phyloP scores from a whole-genome alignment of 106 monocot genomes.

The Gastrodia elata region DNA sequence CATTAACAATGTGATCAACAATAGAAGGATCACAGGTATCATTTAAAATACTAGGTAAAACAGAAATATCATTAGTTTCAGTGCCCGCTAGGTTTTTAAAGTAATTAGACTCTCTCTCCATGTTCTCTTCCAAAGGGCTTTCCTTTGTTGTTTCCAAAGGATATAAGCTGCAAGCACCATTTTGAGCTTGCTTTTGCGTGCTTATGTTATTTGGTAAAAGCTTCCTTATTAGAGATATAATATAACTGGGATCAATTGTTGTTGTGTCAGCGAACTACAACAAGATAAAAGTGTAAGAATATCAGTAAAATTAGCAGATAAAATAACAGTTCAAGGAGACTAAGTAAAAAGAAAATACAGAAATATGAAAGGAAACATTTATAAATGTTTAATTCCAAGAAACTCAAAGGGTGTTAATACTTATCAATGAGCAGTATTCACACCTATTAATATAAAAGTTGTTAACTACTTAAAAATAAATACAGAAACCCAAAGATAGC shows the following conservation, averaged over 20 bases:
- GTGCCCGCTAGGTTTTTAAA: slow-evolving; percentile 1
- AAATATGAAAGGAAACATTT: not conserved
- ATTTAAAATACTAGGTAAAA: slow-evolving; percentile 1
- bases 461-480: not conserved
- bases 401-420: not conserved
- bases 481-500: not conserved
- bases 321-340: not conserved
- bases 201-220: slow-evolving; percentile 45
- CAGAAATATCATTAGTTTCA: slow-evolving; percentile 5
- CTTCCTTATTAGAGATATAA: slow-evolving; percentile 77
- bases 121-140: not conserved
- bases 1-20: not conserved
- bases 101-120: not conserved
- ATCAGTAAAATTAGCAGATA: not conserved
- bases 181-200: slow-evolving; percentile 14
- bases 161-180: not conserved
- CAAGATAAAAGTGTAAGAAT: slow-evolving; percentile 6
- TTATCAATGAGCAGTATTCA: not conserved
- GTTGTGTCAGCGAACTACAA: slow-evolving; percentile 50
- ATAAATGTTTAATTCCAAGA: not conserved
- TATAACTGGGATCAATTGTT: slow-evolving; percentile 91
- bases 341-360: not conserved
- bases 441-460: not conserved
- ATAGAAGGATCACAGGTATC: slow-evolving; percentile 1
- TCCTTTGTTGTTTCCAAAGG: slow-evolving; percentile 4